Base-by-base conservation (phyloP, 2,329 filamentous ascomycete species). In the Cadophora malorum region DNA sequence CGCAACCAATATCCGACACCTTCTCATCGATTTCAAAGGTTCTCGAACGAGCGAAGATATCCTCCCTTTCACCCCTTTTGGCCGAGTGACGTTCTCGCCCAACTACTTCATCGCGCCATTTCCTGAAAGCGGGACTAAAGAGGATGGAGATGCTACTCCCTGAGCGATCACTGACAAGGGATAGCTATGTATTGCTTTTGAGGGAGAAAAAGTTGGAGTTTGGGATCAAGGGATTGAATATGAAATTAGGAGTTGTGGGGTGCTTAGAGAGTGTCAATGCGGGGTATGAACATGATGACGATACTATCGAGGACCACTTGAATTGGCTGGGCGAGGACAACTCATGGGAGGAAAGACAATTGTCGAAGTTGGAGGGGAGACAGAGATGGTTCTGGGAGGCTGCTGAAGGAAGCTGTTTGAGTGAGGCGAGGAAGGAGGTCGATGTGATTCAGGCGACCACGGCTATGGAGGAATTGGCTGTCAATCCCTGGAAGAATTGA, bases 171-270 rank as follows among this genome's bases (percentile, higher is more conserved):
- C 6, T 58, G 14, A 23, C 55, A 3, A 25, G 9, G 33, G 33
- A 58, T 7, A 33, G 2, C 3, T 58, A 58, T 38, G 19, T 21
- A 1, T 23, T 58, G 10, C 28, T 58, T n/a, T 16, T 38, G 55
- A 58, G 55, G 33, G 55, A 58, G 55, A 58, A 58, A 33, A 58
- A 38, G 55, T 16, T 58, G 55, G 31, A 58, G 2, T 58, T 35
- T 33, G 55, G 55, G n/a, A 58, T 58, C n/a, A 38, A 58, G 33
- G 55, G 55, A 1, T 19, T 58, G n/a, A 58, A 58, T 38, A n/a
- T n/a, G 55, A 58, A 58, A n/a, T 21, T 58, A 31, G 55, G 55
- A 10, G 33, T 23, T 38, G 55, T 58, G 31, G 55, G 31, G 3
- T 8, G 55, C 3, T 25, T 58, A 33, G 33, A 12, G 31, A 38